Evolutionary conservation across 2,329 filamentous ascomycete species (phyloP).

Genomic region (Penicillium sp.): DNA sequence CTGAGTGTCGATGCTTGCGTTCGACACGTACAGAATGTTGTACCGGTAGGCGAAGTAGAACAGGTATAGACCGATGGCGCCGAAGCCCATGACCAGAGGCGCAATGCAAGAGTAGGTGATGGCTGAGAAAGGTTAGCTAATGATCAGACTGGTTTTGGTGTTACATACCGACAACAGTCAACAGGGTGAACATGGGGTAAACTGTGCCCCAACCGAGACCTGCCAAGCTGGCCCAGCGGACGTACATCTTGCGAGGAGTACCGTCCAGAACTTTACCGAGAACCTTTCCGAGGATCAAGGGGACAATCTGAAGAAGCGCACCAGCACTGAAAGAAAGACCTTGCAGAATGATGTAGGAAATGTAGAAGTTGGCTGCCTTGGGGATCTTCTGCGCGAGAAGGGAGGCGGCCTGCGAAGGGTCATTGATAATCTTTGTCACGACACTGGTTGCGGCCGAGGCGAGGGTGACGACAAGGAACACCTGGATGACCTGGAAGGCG

Average conservation of each 20-base stretch:
- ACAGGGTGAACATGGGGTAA: slow-evolving; percentile 77
- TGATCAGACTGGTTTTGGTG: neutral
- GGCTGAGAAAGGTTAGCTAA: slow-evolving; percentile 50
- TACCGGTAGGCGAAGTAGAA: slow-evolving; percentile 90
- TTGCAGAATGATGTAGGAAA: slow-evolving; percentile 92
- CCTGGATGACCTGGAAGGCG: slow-evolving; percentile 70
- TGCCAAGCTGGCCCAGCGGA: slow-evolving; percentile 71
- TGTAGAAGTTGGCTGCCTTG: slow-evolving; percentile 87
- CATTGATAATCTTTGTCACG: slow-evolving; percentile 60
- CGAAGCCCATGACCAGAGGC: slow-evolving; percentile 80
- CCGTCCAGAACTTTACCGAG: slow-evolving; percentile 73
- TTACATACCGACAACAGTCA: slow-evolving; percentile 74
- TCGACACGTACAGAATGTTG: slow-evolving; percentile 84
- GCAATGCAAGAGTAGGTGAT: slow-evolving; percentile 86
- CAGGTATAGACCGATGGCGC: slow-evolving; percentile 72
- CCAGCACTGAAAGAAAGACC: slow-evolving; percentile 77
- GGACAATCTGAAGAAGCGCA: slow-evolving; percentile 71
- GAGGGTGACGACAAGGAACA: slow-evolving; percentile 85
- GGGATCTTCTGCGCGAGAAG: slow-evolving; percentile 76
- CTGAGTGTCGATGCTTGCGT: slow-evolving; percentile 81
- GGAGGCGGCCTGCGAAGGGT: slow-evolving; percentile 63
- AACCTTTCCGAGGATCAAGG: slow-evolving; percentile 72
- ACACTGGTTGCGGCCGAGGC: slow-evolving; percentile 77
- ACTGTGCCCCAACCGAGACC: slow-evolving; percentile 82
- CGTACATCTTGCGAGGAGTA: slow-evolving; percentile 79